phyloP scores from a whole-genome alignment of 2,329 filamentous ascomycete genomes.

The Fusarium sp. region DNA sequence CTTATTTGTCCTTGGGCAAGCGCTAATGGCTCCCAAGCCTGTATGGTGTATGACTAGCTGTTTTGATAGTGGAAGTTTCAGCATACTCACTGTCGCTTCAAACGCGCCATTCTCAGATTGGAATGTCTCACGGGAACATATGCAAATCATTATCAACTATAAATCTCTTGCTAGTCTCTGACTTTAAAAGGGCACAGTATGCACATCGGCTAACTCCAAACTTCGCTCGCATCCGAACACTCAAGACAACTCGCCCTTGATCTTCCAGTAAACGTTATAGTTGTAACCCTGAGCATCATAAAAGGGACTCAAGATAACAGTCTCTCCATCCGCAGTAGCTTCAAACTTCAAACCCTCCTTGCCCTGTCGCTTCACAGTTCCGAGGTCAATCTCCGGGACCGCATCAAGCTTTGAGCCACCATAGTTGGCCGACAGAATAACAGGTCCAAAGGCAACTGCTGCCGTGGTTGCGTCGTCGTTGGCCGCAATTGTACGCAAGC shows the following conservation, averaged over 20 bases:
- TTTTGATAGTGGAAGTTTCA: neutral
- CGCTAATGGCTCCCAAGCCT: no score
- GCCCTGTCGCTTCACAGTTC: conserved; percentile 42
- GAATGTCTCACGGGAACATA: neutral
- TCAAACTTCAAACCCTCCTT: conserved; percentile 47
- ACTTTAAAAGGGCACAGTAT: neutral
- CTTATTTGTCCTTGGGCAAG: no score
- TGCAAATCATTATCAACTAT: neutral
- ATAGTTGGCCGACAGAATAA: conserved; percentile 60
- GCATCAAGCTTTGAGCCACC: conserved; percentile 45
- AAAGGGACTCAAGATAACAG: conserved; percentile 52
- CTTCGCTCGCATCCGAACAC: neutral
- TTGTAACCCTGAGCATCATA: conserved; percentile 57
- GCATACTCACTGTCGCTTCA: neutral
- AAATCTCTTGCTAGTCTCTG: neutral
- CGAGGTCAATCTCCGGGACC: conserved; percentile 48
- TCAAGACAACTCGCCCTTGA: conserved; percentile 14
- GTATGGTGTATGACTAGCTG: neutral
- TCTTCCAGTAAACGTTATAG: conserved; percentile 57
- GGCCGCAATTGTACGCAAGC: conserved; percentile 55
- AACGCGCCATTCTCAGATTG: neutral
- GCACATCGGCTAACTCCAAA: neutral
- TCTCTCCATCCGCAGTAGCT: conserved; percentile 46
- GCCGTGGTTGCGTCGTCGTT: conserved; percentile 59
- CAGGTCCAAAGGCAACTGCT: conserved; percentile 61